These are phyloP conservation scores for Primulina huaijiensis DNA, from an alignment of 257 asterid genomes.

Conservation along the genomic window DNA sequence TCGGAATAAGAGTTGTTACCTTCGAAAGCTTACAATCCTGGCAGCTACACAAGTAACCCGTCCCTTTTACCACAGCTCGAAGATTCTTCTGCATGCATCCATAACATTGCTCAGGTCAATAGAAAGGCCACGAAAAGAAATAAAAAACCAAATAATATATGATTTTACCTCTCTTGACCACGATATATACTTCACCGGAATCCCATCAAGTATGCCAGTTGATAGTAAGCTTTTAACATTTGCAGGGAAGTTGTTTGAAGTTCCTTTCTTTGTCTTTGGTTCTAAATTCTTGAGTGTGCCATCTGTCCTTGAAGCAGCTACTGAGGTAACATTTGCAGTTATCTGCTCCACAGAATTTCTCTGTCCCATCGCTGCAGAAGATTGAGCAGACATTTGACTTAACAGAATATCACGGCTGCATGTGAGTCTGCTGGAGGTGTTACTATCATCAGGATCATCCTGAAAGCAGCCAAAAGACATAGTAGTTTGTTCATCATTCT, in stretches of 20 bases:
- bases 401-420: constrained; percentile 20
- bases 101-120: background rate
- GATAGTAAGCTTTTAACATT: constrained; percentile 38
- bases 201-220: constrained; percentile 45
- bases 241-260: constrained; percentile 32
- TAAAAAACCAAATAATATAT: background rate
- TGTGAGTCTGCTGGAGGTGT: constrained; percentile 22
- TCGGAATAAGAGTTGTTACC: constrained; percentile 13
- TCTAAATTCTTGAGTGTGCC: constrained; percentile 24
- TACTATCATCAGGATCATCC: constrained; percentile 18
- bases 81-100: constrained; percentile 30
- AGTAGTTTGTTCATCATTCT: constrained; percentile 18
- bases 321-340: constrained; percentile 18
- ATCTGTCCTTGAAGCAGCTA: constrained; percentile 11
- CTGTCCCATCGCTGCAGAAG: background rate
- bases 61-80: constrained; percentile 29
- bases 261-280: constrained; percentile 23
- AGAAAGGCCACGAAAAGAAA: background rate
- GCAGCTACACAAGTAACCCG: constrained; percentile 42
- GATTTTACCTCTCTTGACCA: constrained; percentile 42
- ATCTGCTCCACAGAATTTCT: constrained; percentile 16
- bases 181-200: constrained; percentile 46
- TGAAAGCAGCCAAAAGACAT: constrained; percentile 29
- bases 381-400: constrained; percentile 15
- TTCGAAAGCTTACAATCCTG: constrained; percentile 33